phyloP scores from a whole-genome alignment of 306 rosid species.

The Lablab purpureus region DNA sequence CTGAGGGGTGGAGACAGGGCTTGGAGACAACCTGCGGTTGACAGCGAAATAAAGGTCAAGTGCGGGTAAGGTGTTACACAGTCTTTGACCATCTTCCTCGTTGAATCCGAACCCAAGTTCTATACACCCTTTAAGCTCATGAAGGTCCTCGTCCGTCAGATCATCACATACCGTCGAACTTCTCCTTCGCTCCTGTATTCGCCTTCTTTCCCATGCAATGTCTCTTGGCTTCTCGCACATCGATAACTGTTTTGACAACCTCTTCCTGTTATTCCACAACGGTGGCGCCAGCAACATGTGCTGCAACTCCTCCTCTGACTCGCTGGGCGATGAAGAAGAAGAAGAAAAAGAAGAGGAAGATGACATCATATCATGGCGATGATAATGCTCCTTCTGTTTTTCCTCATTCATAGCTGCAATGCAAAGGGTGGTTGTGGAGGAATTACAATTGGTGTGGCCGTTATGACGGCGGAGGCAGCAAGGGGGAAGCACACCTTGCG shows the following conservation, averaged over 20 bases:
- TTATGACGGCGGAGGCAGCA: conserved; percentile 48
- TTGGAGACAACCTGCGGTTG: conserved; percentile 67
- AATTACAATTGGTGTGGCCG: background rate
- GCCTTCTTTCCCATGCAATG: conserved; percentile 87
- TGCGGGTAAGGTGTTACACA: conserved; percentile 85
- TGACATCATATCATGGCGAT: background rate
- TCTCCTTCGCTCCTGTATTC: conserved; percentile 61
- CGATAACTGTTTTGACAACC: conserved; percentile 69
- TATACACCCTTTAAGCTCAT: conserved; percentile 86
- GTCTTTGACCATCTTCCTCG: conserved; percentile 80
- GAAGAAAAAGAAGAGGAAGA: background rate
- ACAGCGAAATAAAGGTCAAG: conserved; percentile 96
- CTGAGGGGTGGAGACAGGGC: conserved; percentile 81
- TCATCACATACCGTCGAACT: conserved; percentile 47
- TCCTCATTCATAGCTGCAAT: background rate
- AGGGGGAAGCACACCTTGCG: conserved; percentile 39
- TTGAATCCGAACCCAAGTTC: conserved; percentile 95
- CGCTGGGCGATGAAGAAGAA: conserved; percentile 27
- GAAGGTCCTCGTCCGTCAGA: conserved; percentile 75
- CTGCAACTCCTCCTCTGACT: conserved; percentile 62
- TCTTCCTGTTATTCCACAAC: conserved; percentile 51
- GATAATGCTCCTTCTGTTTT: background rate
- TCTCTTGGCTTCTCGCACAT: conserved; percentile 76
- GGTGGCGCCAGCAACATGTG: conserved; percentile 62
- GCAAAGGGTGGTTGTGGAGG: too few species aligned